Percentiles rank a stretch among this genome's conserved stretches.
These are phyloP conservation scores for Saccharomyces uvarum DNA, from an alignment of 1,139 yeast species.

Conservation along the genomic window DNA sequence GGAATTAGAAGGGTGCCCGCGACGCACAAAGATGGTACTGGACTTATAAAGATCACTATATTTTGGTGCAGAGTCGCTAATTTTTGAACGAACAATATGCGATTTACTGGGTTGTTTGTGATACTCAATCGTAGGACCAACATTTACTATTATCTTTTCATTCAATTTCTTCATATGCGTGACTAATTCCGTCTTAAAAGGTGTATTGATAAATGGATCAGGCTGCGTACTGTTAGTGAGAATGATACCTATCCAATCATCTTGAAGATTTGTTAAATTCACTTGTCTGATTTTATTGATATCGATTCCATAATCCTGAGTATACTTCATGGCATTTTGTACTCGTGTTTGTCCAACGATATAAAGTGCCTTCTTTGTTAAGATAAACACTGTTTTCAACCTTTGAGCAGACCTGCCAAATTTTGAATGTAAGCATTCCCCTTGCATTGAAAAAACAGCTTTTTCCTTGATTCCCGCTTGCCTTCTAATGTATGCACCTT, in stretches of 20 bases:
- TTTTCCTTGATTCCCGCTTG: constrained; percentile 64
- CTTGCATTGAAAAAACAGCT: constrained; percentile 72
- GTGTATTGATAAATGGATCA: constrained; percentile 72
- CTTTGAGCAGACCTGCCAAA: constrained; percentile 90
- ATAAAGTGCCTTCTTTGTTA: constrained; percentile 56
- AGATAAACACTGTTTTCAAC: constrained; percentile 60
- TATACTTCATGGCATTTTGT: constrained; percentile 64
- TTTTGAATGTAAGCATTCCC: constrained; percentile 74
- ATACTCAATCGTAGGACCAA: constrained; percentile 71
- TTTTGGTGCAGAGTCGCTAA: constrained; percentile 52
- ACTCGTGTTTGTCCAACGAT: constrained; percentile 65
- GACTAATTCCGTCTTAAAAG: constrained; percentile 82
- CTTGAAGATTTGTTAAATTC: constrained; percentile 69
- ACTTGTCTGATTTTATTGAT: constrained; percentile 55
- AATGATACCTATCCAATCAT: constrained; percentile 86
- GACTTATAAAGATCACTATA: constrained; percentile 77
- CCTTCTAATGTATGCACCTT: constrained; percentile 60
- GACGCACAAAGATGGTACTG: constrained; percentile 72
- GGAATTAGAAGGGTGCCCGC: constrained; percentile 71
- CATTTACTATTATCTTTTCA: constrained; percentile 50
- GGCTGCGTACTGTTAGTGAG: constrained; percentile 52
- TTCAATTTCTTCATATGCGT: constrained; percentile 65
- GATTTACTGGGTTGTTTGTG: constrained; percentile 86
- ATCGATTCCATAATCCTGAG: constrained; percentile 58
- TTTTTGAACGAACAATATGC: constrained; percentile 63